Conservation (phyloP, 1,284 basidiomycete genomes). For the Heterobasidion occidentale region DNA sequence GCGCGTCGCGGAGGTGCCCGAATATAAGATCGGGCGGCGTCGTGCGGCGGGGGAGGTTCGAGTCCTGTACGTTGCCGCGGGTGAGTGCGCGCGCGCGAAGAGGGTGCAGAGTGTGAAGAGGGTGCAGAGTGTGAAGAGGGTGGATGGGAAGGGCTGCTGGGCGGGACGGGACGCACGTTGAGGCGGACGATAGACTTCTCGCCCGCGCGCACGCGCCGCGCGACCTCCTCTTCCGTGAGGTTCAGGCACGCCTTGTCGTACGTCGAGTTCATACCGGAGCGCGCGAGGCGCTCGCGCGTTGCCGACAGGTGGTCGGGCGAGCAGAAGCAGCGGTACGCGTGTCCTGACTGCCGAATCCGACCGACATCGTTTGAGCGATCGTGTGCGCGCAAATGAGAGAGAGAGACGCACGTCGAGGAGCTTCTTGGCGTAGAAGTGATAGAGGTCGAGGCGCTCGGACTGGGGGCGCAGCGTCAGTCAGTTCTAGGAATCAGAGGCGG, state of each 20-base stretch:
- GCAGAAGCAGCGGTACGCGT: conserved; percentile 96
- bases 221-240: conserved; percentile 80
- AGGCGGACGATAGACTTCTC: conserved; percentile 81
- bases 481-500: not conserved
- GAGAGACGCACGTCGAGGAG: conserved; percentile 59
- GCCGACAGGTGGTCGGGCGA: conserved; percentile 57
- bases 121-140: too few relatives aligned
- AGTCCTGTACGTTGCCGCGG: conserved; percentile 46
- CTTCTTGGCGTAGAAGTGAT: conserved; percentile 64
- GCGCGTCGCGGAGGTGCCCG: conserved; percentile 64
- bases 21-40: conserved; percentile 68
- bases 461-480: conserved; percentile 23
- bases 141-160: conserved; percentile 8
- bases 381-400: not conserved
- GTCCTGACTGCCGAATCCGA: conserved; percentile 51
- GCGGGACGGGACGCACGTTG: conserved; percentile 48
- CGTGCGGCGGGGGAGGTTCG: conserved; percentile 38
- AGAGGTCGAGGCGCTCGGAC: conserved; percentile 86
- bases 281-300: conserved; percentile 62
- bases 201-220: conserved; percentile 63
- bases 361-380: not conserved
- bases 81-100: not conserved
- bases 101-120: not conserved
- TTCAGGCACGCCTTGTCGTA: conserved; percentile 86
- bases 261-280: conserved; percentile 63